Evolutionary conservation across 192 early-diverging fungal genomes (phyloP).

Genomic region (Jimgerdemannia flammicorona): DNA sequence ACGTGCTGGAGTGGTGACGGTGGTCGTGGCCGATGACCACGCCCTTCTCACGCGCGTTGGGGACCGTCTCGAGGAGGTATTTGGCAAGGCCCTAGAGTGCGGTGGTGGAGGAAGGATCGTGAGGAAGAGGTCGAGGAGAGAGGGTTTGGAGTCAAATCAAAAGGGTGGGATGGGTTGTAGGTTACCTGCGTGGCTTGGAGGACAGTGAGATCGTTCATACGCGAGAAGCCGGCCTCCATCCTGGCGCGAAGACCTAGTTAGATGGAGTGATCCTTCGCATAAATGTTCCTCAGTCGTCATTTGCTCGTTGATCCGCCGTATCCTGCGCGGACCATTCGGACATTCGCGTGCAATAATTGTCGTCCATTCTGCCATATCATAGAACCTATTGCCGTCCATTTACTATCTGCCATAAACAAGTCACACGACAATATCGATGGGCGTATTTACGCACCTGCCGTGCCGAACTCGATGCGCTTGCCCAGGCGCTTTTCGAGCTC

Average conservation of each 20-base stretch:
- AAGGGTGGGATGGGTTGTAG: neutral
- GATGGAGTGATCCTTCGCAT: neutral
- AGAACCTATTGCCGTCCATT: too few species aligned
- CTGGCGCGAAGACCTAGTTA: constrained; percentile 73
- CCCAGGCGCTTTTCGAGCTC: constrained; percentile 56
- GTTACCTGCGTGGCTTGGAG: constrained; percentile 84
- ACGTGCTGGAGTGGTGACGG: constrained; percentile 79
- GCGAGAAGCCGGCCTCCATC: constrained; percentile 93
- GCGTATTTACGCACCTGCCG: constrained; percentile 50
- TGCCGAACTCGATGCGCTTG: constrained; percentile 78
- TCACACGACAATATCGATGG: too few species aligned
- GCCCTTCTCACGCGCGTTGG: constrained; percentile 59
- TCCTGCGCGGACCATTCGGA: neutral
- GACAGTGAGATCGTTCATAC: constrained; percentile 92
- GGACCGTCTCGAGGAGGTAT: constrained; percentile 59
- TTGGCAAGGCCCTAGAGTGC: constrained; percentile 57
- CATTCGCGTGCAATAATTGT: too few species aligned
- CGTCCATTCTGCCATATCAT: too few species aligned
- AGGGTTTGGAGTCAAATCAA: neutral
- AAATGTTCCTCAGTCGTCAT: neutral
- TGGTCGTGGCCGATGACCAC: constrained; percentile 95
- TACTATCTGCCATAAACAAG: neutral
- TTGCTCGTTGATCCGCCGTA: neutral
- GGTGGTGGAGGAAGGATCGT: neutral
- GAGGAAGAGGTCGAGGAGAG: neutral